A percentile compares a stretch with the other conserved stretches of the same genome.
Evolutionary conservation across 2,329 filamentous ascomycete species (phyloP).

Genomic region (Alternaria sp.): DNA sequence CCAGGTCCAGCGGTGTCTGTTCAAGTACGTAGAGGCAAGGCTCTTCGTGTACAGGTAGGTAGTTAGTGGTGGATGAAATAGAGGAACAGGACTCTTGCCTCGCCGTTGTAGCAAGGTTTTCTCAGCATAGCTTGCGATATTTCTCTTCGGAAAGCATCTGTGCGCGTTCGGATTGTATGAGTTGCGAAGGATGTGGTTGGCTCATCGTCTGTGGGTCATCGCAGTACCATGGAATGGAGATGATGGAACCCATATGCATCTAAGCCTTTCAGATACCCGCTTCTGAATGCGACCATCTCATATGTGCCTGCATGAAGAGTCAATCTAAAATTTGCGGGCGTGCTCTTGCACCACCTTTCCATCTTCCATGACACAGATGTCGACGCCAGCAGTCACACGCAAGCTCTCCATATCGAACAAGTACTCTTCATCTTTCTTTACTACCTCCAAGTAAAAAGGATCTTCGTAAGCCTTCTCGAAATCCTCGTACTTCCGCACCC

Average conservation of each 20-base stretch:
- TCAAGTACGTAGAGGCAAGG: neutral
- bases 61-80: neutral
- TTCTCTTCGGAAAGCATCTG: neutral
- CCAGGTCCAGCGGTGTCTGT: neutral
- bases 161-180: neutral
- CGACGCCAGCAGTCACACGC: neutral
- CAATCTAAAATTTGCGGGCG: neutral
- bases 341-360: neutral
- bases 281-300: neutral
- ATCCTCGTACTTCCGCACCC: conserved; percentile 29
- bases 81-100: neutral
- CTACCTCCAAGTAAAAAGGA: conserved; percentile 24
- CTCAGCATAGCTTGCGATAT: neutral
- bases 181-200: neutral
- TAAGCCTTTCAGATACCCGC: neutral
- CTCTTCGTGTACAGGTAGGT: neutral
- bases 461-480: conserved; percentile 33
- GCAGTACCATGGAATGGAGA: neutral
- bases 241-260: neutral
- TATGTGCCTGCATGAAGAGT: no score
- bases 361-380: neutral
- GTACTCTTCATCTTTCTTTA: conserved; percentile 31
- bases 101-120: neutral
- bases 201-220: neutral
- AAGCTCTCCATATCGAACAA: conserved; percentile 22